Evolutionary conservation across 306 rosid genomes (phyloP), one percentile per base, ranked within the genome.

Genomic region (Sicyos baderoa): DNA sequence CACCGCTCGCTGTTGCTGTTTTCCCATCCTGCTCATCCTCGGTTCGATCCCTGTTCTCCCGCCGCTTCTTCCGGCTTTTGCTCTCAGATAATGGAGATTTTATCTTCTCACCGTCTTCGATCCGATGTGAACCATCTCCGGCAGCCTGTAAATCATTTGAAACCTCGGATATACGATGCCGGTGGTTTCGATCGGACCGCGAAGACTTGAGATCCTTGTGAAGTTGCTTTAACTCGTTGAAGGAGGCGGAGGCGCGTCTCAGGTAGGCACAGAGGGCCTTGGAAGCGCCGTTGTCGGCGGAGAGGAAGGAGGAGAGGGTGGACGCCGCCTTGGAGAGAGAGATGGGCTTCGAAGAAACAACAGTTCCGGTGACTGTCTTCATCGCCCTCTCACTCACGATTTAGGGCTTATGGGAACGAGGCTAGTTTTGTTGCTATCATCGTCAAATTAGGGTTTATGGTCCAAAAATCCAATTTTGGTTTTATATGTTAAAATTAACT

Each of bases 191-290:
- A 5, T 54, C 57, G 22, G 78, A 68, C 9, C 64, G 12, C 6
- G 66, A 25, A 49, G 45, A 23, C 40, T 70, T 75, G 40, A 80
- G 72, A 47, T 78, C 84, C 64, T 59, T 76, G 54, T 83, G 80
- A 6, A 77, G 81, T 79, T 75, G 84, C 44, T 78, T 78, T 54
- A 80, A 64, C 81, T 84, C 87, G 75, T 84, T 72, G 79, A 84
- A 81, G 7, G 87, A 76, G 35, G 57, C 66, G 25, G 82, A 29
- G 63, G 85, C 40, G 66, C 87, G 87, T n/a, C 85, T 68, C 40
- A 81, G 81, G 74, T 78, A 84, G 4, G 79, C 81, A 16, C 65
- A 49, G 4, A 74, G 40, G 5, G 78, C 83, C 25, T 58, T 74
- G 0, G 83, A 60, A 56, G 81, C 76, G 12, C 82, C 87, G 18